These are phyloP conservation scores for Scedosporium dehoogii DNA, from an alignment of 2,329 filamentous ascomycete genomes.

Conservation along the genomic window DNA sequence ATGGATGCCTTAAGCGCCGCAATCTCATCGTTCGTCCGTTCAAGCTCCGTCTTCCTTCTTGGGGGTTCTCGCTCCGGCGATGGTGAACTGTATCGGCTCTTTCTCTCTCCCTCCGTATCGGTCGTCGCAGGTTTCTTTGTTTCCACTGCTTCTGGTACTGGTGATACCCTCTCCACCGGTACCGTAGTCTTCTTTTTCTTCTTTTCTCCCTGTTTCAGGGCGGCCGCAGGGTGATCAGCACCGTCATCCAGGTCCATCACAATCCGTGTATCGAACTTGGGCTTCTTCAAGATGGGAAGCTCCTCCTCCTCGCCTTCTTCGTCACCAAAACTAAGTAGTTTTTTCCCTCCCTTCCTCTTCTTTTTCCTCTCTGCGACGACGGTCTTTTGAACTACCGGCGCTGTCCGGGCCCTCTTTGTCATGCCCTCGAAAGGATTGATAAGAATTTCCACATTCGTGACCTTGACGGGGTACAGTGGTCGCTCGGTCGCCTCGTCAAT, in stretches of 20 bases:
- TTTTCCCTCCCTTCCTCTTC: slow-evolving; percentile 64
- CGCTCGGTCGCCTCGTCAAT: slow-evolving; percentile 68
- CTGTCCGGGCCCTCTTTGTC: slow-evolving; percentile 48
- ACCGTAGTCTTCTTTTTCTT: slow-evolving; percentile 19
- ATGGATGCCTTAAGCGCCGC: slow-evolving; percentile 73
- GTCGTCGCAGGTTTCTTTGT: neutral
- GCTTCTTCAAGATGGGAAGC: slow-evolving; percentile 45
- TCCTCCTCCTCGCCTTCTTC: slow-evolving; percentile 49
- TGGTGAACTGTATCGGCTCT: slow-evolving; percentile 7
- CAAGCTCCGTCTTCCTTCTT: slow-evolving; percentile 41
- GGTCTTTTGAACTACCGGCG: slow-evolving; percentile 11
- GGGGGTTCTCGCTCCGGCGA: slow-evolving; percentile 11
- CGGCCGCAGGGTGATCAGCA: slow-evolving; percentile 18
- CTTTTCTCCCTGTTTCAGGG: slow-evolving; percentile 21
- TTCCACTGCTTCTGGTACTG: slow-evolving; percentile 9
- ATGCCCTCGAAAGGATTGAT: slow-evolving; percentile 78
- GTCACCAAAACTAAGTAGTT: slow-evolving; percentile 68
- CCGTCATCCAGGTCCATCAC: slow-evolving; percentile 49
- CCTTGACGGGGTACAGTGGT: slow-evolving; percentile 75
- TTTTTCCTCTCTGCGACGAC: slow-evolving; percentile 41
- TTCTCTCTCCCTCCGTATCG: slow-evolving; percentile 5
- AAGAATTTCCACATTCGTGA: slow-evolving; percentile 64
- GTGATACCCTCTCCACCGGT: slow-evolving; percentile 17
- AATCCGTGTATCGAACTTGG: slow-evolving; percentile 69
- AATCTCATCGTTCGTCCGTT: slow-evolving; percentile 70